Conservation (phyloP, 2,329 filamentous ascomycete genomes). For the Penicillium psychrosexuale region DNA sequence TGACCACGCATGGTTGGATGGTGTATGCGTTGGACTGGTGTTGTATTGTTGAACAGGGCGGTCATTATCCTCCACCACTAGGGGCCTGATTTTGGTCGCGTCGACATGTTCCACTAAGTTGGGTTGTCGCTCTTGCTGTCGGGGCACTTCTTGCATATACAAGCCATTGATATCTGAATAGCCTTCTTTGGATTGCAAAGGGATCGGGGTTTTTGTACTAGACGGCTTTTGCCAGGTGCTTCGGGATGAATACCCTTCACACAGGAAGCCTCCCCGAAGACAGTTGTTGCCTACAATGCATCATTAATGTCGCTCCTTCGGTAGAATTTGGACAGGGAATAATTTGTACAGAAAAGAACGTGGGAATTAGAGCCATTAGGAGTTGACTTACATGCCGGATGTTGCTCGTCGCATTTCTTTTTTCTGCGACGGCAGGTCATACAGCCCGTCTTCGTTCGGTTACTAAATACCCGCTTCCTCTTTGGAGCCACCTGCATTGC, state of each 20-base stretch:
- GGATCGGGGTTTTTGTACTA: slow-evolving; percentile 64
- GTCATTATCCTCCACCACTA: slow-evolving; percentile 47
- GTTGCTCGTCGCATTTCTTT: slow-evolving; percentile 96
- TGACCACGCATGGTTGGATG: slow-evolving; percentile 38
- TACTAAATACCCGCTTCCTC: slow-evolving; percentile 68
- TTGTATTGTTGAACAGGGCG: slow-evolving; percentile 38
- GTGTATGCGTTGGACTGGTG: slow-evolving; percentile 39
- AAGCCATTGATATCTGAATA: slow-evolving; percentile 40
- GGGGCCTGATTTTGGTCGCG: slow-evolving; percentile 46
- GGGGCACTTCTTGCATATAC: slow-evolving; percentile 39
- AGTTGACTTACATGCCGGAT: slow-evolving; percentile 74
- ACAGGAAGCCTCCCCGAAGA: slow-evolving; percentile 81
- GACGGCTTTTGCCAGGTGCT: slow-evolving; percentile 76
- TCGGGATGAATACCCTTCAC: slow-evolving; percentile 82
- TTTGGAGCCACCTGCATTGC: slow-evolving; percentile 43
- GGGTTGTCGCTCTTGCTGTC: slow-evolving; percentile 40
- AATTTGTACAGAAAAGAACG: slow-evolving; percentile 2
- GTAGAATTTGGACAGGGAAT: slow-evolving; percentile 10
- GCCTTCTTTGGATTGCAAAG: slow-evolving; percentile 78
- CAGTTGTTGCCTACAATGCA: slow-evolving; percentile 72
- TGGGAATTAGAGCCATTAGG: slow-evolving; percentile 2
- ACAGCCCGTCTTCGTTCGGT: slow-evolving; percentile 92
- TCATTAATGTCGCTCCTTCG: slow-evolving; percentile 11
- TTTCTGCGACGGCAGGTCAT: slow-evolving; percentile 87
- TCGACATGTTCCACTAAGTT: slow-evolving; percentile 39